Evolutionary conservation across 1,139 yeast genomes (phyloP).

Genomic region (Spathaspora sp.): DNA sequence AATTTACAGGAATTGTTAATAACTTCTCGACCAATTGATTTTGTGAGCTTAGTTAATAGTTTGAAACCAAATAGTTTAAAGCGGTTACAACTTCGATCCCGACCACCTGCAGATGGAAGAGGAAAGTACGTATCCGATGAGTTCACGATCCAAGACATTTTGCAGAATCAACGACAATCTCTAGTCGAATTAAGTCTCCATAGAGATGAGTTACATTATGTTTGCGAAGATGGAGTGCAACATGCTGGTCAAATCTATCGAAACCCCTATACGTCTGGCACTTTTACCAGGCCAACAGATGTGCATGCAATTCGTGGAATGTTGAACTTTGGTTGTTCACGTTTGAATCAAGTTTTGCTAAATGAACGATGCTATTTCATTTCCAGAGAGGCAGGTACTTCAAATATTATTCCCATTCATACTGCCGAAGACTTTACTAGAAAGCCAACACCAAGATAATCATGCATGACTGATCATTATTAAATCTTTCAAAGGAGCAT

Average conservation of each 20-base stretch:
- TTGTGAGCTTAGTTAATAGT: neutral
- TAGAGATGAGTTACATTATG: neutral
- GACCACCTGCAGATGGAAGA: neutral
- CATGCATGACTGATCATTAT: too few relatives aligned
- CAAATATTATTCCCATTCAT: neutral
- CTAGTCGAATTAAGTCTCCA: neutral
- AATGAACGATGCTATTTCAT: slow-evolving; percentile 1
- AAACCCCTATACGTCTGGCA: neutral
- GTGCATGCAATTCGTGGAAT: neutral
- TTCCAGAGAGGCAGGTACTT: neutral
- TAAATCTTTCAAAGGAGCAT: too few relatives aligned
- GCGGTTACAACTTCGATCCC: neutral
- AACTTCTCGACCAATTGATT: neutral
- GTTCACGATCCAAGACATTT: neutral
- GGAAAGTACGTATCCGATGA: neutral
- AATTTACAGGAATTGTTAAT: neutral
- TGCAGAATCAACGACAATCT: neutral
- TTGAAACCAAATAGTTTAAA: neutral
- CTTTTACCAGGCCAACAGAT: neutral
- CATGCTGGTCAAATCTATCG: neutral
- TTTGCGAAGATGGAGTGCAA: neutral
- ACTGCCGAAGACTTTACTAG: neutral
- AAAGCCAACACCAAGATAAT: too few relatives aligned
- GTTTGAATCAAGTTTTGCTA: neutral
- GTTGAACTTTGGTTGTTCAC: neutral